These are phyloP conservation scores for Rosa rugosa DNA, from an alignment of 306 rosid species.

Conservation along the genomic window DNA sequence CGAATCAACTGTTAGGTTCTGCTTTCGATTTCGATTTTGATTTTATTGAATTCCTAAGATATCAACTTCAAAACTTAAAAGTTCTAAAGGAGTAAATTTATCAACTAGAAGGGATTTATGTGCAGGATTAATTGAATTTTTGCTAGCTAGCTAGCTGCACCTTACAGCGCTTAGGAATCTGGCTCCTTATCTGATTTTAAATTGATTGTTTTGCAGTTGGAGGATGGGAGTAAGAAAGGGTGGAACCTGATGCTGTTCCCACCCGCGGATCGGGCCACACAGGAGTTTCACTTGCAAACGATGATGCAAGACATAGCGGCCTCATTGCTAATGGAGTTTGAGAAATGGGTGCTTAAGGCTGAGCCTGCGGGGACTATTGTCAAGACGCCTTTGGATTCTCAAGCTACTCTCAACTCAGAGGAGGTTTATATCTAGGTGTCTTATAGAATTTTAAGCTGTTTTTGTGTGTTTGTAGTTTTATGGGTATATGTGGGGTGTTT, in stretches of 20 bases:
- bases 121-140: neutral
- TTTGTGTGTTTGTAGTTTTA: neutral
- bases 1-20: too few species aligned
- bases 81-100: neutral
- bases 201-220: slow-evolving; percentile 51
- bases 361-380: slow-evolving; percentile 96
- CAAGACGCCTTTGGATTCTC: slow-evolving; percentile 97
- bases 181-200: neutral
- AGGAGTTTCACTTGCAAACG: slow-evolving; percentile 84
- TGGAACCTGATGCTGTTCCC: slow-evolving; percentile 89
- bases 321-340: slow-evolving; percentile 86
- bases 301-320: slow-evolving; percentile 99
- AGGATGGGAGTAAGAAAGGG: slow-evolving; percentile 73
- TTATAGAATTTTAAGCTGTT: slow-evolving; percentile 34
- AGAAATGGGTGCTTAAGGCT: slow-evolving; percentile 96
- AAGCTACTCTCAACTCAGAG: slow-evolving; percentile 99
- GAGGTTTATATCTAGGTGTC: slow-evolving; percentile 99
- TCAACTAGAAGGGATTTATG: neutral
- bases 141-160: neutral
- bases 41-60: neutral
- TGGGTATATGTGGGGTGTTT: neutral
- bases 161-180: neutral
- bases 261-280: slow-evolving; percentile 77
- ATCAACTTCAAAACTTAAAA: too few species aligned
- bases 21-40: neutral